These are phyloP conservation scores for Aspergillus saccharolyticus DNA, from an alignment of 495 filamentous ascomycete species.

Conservation along the genomic window DNA sequence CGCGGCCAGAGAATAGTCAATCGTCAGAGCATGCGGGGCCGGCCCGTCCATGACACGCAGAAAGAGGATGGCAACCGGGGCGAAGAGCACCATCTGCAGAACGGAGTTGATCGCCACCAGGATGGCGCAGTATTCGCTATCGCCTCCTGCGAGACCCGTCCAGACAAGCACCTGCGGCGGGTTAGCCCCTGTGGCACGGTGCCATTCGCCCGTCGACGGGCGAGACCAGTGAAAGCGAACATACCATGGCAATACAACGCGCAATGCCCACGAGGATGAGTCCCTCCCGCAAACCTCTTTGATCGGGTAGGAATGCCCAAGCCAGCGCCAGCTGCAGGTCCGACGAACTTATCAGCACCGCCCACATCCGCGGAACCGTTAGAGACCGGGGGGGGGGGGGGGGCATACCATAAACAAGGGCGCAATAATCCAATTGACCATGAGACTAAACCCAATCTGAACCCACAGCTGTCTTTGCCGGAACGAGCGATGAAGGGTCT, in stretches of 20 bases:
- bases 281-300: slow-evolving; percentile 60
- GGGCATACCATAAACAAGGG: slow-evolving; percentile 75
- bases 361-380: too few relatives aligned
- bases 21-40: slow-evolving; percentile 26
- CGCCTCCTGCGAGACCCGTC: slow-evolving; percentile 72
- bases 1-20: slow-evolving; percentile 68
- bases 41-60: slow-evolving; percentile 59
- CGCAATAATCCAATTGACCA: slow-evolving; percentile 87
- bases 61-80: slow-evolving; percentile 74
- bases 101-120: slow-evolving; percentile 85
- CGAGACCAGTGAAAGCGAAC: not conserved
- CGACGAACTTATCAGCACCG: slow-evolving; percentile 39
- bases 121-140: slow-evolving; percentile 82
- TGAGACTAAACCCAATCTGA: slow-evolving; percentile 71
- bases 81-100: slow-evolving; percentile 82
- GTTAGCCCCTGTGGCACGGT: not conserved
- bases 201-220: not conserved
- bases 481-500: slow-evolving; percentile 69
- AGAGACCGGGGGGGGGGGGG: not conserved
- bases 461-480: slow-evolving; percentile 61
- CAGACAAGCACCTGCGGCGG: slow-evolving; percentile 62
- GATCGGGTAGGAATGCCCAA: slow-evolving; percentile 79
- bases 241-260: slow-evolving; percentile 80
- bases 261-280: slow-evolving; percentile 75
- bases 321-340: slow-evolving; percentile 58